Conservation (phyloP, 805 yeast species). For the Candida ovalis region DNA sequence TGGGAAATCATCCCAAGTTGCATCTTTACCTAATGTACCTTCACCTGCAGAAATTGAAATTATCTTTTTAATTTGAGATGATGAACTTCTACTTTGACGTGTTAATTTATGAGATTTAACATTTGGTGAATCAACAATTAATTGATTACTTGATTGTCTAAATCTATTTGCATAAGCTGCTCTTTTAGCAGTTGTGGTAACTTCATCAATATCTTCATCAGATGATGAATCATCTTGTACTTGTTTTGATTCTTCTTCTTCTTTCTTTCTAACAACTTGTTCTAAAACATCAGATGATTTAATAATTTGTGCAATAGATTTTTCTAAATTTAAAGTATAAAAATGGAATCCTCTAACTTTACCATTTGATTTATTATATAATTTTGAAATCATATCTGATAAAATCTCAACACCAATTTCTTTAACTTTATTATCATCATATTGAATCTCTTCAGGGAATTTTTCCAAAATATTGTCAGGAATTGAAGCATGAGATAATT, state of each 20-base stretch:
- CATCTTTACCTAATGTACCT: conserved; percentile 81
- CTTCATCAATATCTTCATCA: conserved; percentile 28
- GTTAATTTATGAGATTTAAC: conserved; percentile 13
- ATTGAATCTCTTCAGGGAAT: conserved; percentile 54
- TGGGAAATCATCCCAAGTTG: conserved; percentile 97
- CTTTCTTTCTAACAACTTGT: conserved; percentile 39
- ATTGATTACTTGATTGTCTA: conserved; percentile 24
- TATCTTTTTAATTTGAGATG: conserved; percentile 49
- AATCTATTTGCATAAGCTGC: conserved; percentile 34
- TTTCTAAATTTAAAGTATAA: conserved; percentile 88
- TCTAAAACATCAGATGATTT: conserved; percentile 54
- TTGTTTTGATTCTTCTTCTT: conserved; percentile 30
- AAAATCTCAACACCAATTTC: conserved; percentile 76
- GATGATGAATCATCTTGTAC: conserved; percentile 33
- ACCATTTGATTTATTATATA: conserved; percentile 50
- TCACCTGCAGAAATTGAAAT: conserved; percentile 80
- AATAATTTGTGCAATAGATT: conserved; percentile 82
- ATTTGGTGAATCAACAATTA: conserved; percentile 25
- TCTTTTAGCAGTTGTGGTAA: conserved; percentile 30
- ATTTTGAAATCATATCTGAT: conserved; percentile 55
- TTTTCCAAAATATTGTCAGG: conserved; percentile 52
- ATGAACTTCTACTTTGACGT: conserved; percentile 11
- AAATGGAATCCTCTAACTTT: conserved; percentile 84
- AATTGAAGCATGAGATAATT: conserved; percentile 79
- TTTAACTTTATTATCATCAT: conserved; percentile 79